Conservation (phyloP, 1,284 basidiomycete species). For the Boletus holoroseus region DNA sequence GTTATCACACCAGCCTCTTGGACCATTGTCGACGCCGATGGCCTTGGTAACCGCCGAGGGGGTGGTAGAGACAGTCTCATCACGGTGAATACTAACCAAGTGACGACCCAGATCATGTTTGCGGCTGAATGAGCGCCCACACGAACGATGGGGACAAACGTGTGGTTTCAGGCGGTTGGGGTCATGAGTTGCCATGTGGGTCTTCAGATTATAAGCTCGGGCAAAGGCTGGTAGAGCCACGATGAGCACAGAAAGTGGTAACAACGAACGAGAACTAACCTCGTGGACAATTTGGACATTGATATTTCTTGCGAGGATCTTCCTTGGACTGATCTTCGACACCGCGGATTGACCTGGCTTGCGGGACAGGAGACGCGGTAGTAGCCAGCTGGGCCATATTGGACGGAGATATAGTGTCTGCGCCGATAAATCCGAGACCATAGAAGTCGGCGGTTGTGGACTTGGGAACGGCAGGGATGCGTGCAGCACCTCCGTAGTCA, state of each 20-base stretch:
- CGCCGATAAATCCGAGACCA: constrained; percentile 37
- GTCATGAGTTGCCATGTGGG: constrained; percentile 85
- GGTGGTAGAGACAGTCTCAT: constrained; percentile 46
- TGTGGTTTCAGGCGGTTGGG: constrained; percentile 82
- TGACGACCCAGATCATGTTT: constrained; percentile 87
- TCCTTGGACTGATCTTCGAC: constrained; percentile 42
- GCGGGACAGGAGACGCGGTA: constrained; percentile 39
- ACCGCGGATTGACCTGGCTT: constrained; percentile 35
- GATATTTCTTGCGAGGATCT: constrained; percentile 72
- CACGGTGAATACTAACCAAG: constrained; percentile 78
- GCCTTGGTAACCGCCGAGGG: constrained; percentile 40
- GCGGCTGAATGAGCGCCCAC: constrained; percentile 81
- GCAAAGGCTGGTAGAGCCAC: constrained; percentile 59
- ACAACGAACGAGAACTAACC: constrained; percentile 38
- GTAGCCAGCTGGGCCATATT: constrained; percentile 49
- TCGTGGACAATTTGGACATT: constrained; percentile 65
- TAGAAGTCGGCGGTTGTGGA: constrained; percentile 55
- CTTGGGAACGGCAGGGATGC: constrained; percentile 36
- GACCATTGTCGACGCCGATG: constrained; percentile 59
- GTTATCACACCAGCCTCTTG: constrained; percentile 63
- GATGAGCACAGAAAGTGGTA: constrained; percentile 1
- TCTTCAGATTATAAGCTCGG: constrained; percentile 86
- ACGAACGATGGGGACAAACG: constrained; percentile 73
- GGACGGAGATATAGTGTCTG: constrained; percentile 47
- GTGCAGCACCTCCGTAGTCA: constrained; percentile 53